These are phyloP conservation scores for Colletotrichum phormii DNA, from an alignment of 2,329 filamentous ascomycete species.

Conservation along the genomic window DNA sequence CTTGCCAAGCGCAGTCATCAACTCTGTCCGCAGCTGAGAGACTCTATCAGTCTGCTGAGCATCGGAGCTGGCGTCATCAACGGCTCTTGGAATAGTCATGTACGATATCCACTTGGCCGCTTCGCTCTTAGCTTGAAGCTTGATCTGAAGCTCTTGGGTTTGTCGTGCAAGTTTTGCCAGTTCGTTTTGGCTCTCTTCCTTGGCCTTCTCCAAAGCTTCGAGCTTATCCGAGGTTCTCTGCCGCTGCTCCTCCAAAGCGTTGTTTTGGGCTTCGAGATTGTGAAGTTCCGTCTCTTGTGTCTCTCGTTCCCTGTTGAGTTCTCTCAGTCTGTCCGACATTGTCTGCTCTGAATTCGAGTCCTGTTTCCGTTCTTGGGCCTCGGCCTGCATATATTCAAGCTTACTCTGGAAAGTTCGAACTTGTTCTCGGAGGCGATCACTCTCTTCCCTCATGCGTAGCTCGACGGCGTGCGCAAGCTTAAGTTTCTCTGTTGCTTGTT, in stretches of 20 bases:
- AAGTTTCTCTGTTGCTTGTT: not conserved
- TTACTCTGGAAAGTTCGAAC: not conserved
- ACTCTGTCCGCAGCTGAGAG: not conserved
- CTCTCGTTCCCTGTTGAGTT: not conserved
- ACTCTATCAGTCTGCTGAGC: not conserved
- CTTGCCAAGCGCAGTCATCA: slow-evolving; percentile 2
- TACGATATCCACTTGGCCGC: slow-evolving; percentile 3
- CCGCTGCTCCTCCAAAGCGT: not conserved
- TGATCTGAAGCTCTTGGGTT: not conserved
- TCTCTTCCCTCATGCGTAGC: slow-evolving; percentile 3
- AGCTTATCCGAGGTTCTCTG: not conserved
- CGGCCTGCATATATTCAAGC: not conserved
- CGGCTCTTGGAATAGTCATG: not conserved
- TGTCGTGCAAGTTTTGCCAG: not conserved
- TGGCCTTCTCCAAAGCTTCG: not conserved
- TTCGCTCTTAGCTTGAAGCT: slow-evolving; percentile 25
- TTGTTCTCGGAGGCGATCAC: not conserved
- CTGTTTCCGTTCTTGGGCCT: not conserved
- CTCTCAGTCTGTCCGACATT: not conserved
- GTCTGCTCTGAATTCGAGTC: not conserved
- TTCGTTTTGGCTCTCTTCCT: not conserved
- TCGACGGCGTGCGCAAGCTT: not conserved
- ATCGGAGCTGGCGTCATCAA: not conserved
- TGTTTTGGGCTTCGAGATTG: slow-evolving; percentile 1
- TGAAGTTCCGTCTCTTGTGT: slow-evolving; percentile 2